Evolutionary conservation across 2,329 filamentous ascomycete genomes (phyloP), one percentile per base, ranked within the genome.

Genomic region (Clonostachys rosea): DNA sequence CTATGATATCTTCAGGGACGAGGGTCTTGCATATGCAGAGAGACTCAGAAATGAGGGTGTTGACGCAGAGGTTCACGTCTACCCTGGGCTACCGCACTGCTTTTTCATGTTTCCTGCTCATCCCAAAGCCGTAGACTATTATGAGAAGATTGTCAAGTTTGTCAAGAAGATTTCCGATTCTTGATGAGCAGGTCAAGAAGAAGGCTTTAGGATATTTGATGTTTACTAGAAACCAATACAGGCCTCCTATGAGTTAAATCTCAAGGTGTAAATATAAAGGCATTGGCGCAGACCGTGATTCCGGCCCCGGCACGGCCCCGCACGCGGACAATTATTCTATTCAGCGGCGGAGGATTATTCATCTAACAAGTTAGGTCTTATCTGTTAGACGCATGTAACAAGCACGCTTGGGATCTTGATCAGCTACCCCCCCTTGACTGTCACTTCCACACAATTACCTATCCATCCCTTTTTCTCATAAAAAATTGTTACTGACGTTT

Each of bases 21-120:
- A 70, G 20, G 65, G 54, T 9, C 55, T 70, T 33, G 67, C 66
- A 3, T 67, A 66, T 42, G 65, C 62, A 6, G 65, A 68, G 49
- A 59, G 58, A 9, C 55, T 70, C 20, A 41, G 59, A 43, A 54
- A 52, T 1, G 64, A 61, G 6, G 64, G 64, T 20, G 60, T 60
- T 9, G 53, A 61, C 5, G 59, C 60, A 16, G 58, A 65, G 42
- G 44, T 66, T n/a, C 52, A 62, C 37, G 49, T 56, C 18, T 67
- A 64, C 47, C 46, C 52, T 17, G 67, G 66, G 7, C 48, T 70
- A 52, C 66, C 65, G 18, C 66, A 69, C 49, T 60, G 58, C 42
- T 67, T 68, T 45, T 59, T 46, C 35, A 41, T 42, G 35, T 33
- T 51, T 35, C 24, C 34, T 11, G 40, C 44, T 12, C 50, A 51